Evolutionary conservation across 129 eudicot genomes (phyloP), one percentile per base, ranked within the genome.

Genomic region (Artemisia argyi): DNA sequence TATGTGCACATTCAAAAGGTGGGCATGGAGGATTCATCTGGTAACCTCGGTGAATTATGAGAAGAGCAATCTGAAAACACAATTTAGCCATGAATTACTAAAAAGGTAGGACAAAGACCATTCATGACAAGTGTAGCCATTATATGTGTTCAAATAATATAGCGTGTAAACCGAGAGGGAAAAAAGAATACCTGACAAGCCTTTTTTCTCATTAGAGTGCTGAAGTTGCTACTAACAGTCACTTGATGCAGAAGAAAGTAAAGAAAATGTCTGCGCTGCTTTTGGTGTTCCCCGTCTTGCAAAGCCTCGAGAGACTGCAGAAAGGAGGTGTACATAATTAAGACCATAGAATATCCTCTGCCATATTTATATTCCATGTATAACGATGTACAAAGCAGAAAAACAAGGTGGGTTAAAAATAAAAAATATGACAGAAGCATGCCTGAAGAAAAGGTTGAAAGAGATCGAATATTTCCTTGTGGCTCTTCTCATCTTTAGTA

Each of bases 161-260:
- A 67, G 5, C 54, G 30, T 65, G 39, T 19, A 57, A 47, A 72
- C 44, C 18, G 10, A 68, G 30, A 28, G 35, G 58, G 19, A 30
- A 13, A 60, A 51, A 26, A 78, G 61, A 32, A 66, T 66, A 94
- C 98, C 97, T 94, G 98, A 84, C 96, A 88, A 85, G 97, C 98
- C 73, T 90, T 94, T 81, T 88, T 79, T 69, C 97, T 85, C 97
- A 94, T 94, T 74, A 94, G 85, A 18, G 54, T 66, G 88, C 97
- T 90, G 76, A 94, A 94, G 83, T 94, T 94, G 78, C 97, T 90
- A 82, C 97, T 94, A 80, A 87, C 92, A 58, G 97, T 85, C 61
- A 94, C 98, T 90, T 94, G 98, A 85, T 90, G 98, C 69, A 90
- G 89, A 66, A 94, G 96, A 83, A 94, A 94, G 74, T 84, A 94